Evolutionary conservation across 495 filamentous ascomycete genomes (phyloP), one percentile per base, ranked within the genome.

Genomic region (Parathielavia appendiculata): DNA sequence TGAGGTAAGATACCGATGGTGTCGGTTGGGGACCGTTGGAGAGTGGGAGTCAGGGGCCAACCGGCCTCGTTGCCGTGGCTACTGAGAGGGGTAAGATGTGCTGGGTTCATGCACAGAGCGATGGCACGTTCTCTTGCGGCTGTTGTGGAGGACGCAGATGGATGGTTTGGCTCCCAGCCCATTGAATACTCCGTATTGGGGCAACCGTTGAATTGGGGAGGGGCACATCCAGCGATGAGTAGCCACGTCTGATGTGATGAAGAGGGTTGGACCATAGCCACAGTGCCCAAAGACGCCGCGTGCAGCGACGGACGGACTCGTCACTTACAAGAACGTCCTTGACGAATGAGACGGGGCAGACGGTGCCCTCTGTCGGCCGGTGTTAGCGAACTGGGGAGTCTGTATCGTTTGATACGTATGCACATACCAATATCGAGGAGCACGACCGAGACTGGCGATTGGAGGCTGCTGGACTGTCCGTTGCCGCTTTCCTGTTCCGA

Each of bases 341-440:
- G 71, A 88, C 85, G 69, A 88, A 88, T 64, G 81, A 83, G 63
- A 88, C 86, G 64, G 82, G 82, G 64, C 83, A 86, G 53, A 88
- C 80, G 23, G 85, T 88, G 59, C 85, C 85, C 75, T 88, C 85
- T 87, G 68, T 56, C 56, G 39, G 30, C 45, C 35, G 58, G 59
- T 67, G 71, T 78, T 75, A 77, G 75, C 70, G 61, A 71, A 62
- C 59, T 64, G 54, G 13, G 19, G n/a, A 17, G 45, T 17, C 38
- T 20, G 34, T 32, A 26, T 47, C 38, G 23, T 23, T 47, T 32
- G 19, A 43, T 6, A 38, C 23, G 41, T 17, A 44, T 55, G 51
- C 49, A 61, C 68, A 64, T 77, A 79, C 76, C 76, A 61, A 80
- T 80, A 65, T 80, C 77, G 59, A 80, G 71, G 54, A 80, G 64